Evolutionary conservation across 495 filamentous ascomycete species (phyloP), one percentile per base, ranked within the genome.

Genomic region (Penicilliopsis zonata): DNA sequence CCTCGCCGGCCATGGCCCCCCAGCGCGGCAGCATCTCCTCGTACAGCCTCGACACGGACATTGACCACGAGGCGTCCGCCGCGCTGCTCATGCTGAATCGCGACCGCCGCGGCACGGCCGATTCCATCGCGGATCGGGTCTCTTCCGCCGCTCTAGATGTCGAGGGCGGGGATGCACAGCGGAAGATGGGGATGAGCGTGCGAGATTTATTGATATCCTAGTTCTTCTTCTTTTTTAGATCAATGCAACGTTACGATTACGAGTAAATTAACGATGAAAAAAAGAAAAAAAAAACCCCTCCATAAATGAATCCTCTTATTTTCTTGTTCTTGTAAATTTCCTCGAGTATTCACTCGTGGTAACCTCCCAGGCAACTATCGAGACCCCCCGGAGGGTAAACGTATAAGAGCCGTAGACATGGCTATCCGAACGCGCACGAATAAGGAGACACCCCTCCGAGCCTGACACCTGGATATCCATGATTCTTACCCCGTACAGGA

Each of bases 1-100:
- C 50, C 2, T 63, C 61, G n/a, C 61, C 59, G 3, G 44, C 45
- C 1, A 34, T 59, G n/a, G 37, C 42, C 13, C 49, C 49, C 4
- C 40, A 52, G 26, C 36, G 42, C 18, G 34, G 42, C 15, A 44
- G 39, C 16, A 30, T 37, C 5, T 43, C 40, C 13, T 40, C 42
- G 21, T 8, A 31, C 7, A 31, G 24, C 13, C 31, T 16, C 19
- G 67, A 72, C 23, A 54, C 69, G 1, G 67, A 67, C 33, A 46
- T 70, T 21, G 82, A 88, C 39, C 79, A 86, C 36, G 84, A 88
- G 49, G 84, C 79, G 1, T 86, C 82, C 1, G 76, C 80, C 12
- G 82, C 83, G 2, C 54, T 93, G 41, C 54, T 93, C 27, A 80
- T 90, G 76, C 53, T 93, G 28, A 86, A 83, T 31, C 69, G 67